phyloP scores from a whole-genome alignment of 352 stramenopile species.

The Thalassiosira hispida region DNA sequence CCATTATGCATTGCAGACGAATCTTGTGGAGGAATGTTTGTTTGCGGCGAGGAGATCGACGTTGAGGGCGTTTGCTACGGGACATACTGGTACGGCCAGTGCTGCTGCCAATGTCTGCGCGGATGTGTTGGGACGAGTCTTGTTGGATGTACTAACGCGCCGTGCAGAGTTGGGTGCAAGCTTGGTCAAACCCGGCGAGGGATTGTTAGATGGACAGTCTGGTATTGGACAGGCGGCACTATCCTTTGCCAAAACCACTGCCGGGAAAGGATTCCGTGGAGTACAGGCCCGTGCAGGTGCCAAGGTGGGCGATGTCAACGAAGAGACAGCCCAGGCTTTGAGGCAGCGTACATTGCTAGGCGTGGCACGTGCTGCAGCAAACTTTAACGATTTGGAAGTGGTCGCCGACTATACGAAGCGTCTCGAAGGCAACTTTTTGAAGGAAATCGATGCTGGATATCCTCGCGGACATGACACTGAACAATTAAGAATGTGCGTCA shows the following conservation, averaged over 20 bases:
- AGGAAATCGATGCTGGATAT: constrained; percentile 70
- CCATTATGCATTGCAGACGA: constrained; percentile 68
- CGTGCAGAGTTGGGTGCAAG: constrained; percentile 68
- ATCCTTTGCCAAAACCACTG: constrained; percentile 50
- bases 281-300: constrained; percentile 32
- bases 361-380: constrained; percentile 73
- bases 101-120: constrained; percentile 74
- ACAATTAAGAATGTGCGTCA: constrained; percentile 78
- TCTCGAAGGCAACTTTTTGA: constrained; percentile 66
- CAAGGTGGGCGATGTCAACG: constrained; percentile 29
- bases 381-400: constrained; percentile 82
- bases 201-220: constrained; percentile 66
- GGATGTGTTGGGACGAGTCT: constrained; percentile 63
- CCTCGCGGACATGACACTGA: constrained; percentile 71
- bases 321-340: constrained; percentile 36
- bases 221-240: constrained; percentile 55
- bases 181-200: constrained; percentile 77
- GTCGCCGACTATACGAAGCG: constrained; percentile 68
- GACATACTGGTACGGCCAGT: constrained; percentile 76
- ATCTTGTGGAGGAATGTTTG: constrained; percentile 75
- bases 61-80: constrained; percentile 79
- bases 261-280: constrained; percentile 53
- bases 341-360: constrained; percentile 62
- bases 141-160: constrained; percentile 68
- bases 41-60: constrained; percentile 73